A percentile compares a stretch with the other conserved stretches of the same genome.
Evolutionary conservation across 495 filamentous ascomycete species (phyloP).

Genomic region (Aspergillus leporis): DNA sequence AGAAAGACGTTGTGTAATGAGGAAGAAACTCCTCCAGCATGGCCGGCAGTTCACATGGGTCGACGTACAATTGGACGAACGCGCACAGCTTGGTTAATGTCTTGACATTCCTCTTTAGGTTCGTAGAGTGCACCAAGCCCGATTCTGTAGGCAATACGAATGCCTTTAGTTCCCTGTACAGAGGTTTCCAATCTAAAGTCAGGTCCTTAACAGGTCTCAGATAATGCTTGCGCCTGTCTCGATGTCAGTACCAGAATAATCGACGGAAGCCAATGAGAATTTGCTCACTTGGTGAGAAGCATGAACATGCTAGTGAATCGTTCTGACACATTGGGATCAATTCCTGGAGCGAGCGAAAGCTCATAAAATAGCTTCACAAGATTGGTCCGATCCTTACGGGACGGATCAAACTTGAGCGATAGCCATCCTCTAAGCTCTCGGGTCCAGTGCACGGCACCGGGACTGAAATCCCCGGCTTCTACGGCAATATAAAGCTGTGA

Average conservation of each 20-base stretch:
- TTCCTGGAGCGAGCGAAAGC: slow-evolving; percentile 83
- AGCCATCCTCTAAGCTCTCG: slow-evolving; percentile 95
- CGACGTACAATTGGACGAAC: slow-evolving; percentile 88
- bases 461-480: slow-evolving; percentile 88
- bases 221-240: slow-evolving; percentile 88
- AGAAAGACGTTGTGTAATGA: slow-evolving; percentile 92
- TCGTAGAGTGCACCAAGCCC: slow-evolving; percentile 61
- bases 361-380: slow-evolving; percentile 93
- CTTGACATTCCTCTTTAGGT: slow-evolving; percentile 66
- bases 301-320: slow-evolving; percentile 97
- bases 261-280: slow-evolving; percentile 1
- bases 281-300: slow-evolving; percentile 78
- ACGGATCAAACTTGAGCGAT: slow-evolving; percentile 93
- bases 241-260: slow-evolving; percentile 25
- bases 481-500: slow-evolving; percentile 90
- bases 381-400: slow-evolving; percentile 74
- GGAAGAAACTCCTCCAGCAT: slow-evolving; percentile 95
- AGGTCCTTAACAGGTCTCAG: slow-evolving; percentile 86
- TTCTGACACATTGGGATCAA: slow-evolving; percentile 80
- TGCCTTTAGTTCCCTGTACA: slow-evolving; percentile 87
- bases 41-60: slow-evolving; percentile 77
- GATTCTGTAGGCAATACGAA: slow-evolving; percentile 84
- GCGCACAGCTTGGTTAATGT: slow-evolving; percentile 84
- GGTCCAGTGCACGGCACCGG: slow-evolving; percentile 95
- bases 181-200: slow-evolving; percentile 85